phyloP scores from a whole-genome alignment of 768 basidiomycete genomes.

The Pleurotus tuber-regium region DNA sequence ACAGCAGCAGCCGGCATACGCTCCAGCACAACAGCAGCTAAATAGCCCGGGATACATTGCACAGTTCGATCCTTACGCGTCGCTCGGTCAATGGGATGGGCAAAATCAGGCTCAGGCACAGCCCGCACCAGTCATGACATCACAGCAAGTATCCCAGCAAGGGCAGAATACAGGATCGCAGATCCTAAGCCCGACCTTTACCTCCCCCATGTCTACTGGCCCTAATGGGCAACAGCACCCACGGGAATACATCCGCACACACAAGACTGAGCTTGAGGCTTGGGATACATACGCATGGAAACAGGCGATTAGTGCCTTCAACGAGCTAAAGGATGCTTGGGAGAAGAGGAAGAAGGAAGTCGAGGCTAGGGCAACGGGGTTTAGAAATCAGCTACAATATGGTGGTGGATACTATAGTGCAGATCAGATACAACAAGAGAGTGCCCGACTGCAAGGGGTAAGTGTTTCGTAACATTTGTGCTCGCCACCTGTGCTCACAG shows the following conservation, averaged over 20 bases:
- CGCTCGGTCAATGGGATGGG: constrained; percentile 41
- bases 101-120: constrained; percentile 16
- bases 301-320: constrained; percentile 60
- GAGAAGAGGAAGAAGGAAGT: constrained; percentile 55
- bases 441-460: constrained; percentile 58
- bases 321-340: constrained; percentile 68
- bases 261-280: constrained; percentile 66
- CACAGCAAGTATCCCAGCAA: constrained; percentile 19
- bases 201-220: constrained; percentile 26
- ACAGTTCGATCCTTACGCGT: constrained; percentile 53
- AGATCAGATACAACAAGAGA: constrained; percentile 52
- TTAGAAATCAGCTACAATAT: constrained; percentile 43
- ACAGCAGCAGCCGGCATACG: constrained; percentile 29
- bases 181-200: constrained; percentile 17
- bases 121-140: constrained; percentile 17
- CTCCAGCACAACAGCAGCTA: constrained; percentile 47
- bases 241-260: constrained; percentile 59
- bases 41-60: constrained; percentile 44
- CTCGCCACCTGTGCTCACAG: constrained; percentile 9
- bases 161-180: constrained; percentile 18
- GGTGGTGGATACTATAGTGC: constrained; percentile 44
- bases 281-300: constrained; percentile 77
- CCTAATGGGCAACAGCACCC: constrained; percentile 54
- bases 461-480: constrained; percentile 20
- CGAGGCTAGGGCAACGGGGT: constrained; percentile 40